These are phyloP conservation scores for Lobosporangium transversale DNA, from an alignment of 192 early-diverging fungal genomes.

Conservation along the genomic window DNA sequence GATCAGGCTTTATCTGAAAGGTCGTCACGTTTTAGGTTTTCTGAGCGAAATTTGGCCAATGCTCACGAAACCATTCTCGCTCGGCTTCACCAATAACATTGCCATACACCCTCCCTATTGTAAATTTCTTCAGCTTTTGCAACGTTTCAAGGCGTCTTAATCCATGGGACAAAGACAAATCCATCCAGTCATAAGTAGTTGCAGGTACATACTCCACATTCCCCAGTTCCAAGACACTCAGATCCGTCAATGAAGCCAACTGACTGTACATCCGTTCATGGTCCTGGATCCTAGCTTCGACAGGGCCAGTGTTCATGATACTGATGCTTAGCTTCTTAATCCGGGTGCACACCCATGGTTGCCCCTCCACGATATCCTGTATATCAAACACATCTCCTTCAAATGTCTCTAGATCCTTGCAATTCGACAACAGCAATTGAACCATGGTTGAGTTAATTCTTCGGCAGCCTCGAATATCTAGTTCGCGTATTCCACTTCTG, in stretches of 20 bases:
- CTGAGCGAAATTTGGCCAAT: too few species aligned
- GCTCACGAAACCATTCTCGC: not conserved
- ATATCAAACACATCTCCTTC: conserved; percentile 9
- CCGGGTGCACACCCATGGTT: conserved; percentile 11
- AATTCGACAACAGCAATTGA: not conserved
- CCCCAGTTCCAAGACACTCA: conserved; percentile 5
- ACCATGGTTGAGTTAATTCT: not conserved
- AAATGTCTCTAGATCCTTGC: conserved; percentile 10
- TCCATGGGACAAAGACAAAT: conserved; percentile 1
- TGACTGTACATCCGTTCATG: conserved; percentile 11
- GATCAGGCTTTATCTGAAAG: too few species aligned
- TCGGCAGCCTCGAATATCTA: conserved; percentile 6
- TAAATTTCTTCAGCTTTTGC: not conserved
- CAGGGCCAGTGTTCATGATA: not conserved
- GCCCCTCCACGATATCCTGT: not conserved
- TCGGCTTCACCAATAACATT: not conserved
- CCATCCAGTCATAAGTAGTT: conserved; percentile 2
- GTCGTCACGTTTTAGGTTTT: too few species aligned
- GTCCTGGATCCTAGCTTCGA: not conserved
- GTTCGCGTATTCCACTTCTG: not conserved
- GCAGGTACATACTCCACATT: not conserved
- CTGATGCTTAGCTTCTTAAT: conserved; percentile 11
- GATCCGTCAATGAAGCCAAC: conserved; percentile 6
- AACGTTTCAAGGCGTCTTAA: not conserved
- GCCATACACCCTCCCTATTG: not conserved